Conservation (phyloP, 208 protist genomes). For the Angomonas ambiguus region DNA sequence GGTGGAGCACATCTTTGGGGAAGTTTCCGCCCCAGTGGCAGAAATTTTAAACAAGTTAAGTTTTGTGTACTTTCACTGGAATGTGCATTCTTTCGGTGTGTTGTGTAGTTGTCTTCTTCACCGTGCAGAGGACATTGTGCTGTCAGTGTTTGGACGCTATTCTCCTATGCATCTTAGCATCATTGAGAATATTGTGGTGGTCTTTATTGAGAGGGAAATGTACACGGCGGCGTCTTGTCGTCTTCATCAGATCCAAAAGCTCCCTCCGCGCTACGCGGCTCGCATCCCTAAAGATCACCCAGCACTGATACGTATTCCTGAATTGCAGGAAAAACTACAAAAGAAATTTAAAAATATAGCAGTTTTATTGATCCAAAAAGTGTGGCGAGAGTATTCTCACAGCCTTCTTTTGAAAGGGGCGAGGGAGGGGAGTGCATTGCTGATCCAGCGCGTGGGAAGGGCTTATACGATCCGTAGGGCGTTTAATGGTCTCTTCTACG, state of each 20-base stretch:
- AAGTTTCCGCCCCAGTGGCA: slow-evolving; percentile 24
- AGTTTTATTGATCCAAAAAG: slow-evolving; percentile 34
- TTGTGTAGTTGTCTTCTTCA: slow-evolving; percentile 50
- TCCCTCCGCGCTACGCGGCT: slow-evolving; percentile 33
- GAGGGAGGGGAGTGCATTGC: slow-evolving; percentile 32
- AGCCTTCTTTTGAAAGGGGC: slow-evolving; percentile 26
- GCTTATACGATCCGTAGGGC: slow-evolving; percentile 28
- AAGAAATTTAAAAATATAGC: slow-evolving; percentile 26
- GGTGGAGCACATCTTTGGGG: slow-evolving; percentile 32
- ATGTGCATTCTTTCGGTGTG: slow-evolving; percentile 35
- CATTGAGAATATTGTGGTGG: slow-evolving; percentile 39
- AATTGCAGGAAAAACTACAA: slow-evolving; percentile 27
- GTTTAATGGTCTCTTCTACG: neutral
- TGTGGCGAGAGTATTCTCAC: slow-evolving; percentile 39
- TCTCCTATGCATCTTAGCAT: slow-evolving; percentile 45
- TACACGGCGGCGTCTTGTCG: slow-evolving; percentile 39
- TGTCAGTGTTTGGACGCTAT: slow-evolving; percentile 25
- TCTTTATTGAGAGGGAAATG: slow-evolving; percentile 42
- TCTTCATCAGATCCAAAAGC: slow-evolving; percentile 24
- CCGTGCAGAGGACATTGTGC: slow-evolving; percentile 40
- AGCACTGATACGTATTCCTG: slow-evolving; percentile 26
- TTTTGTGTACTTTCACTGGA: slow-evolving; percentile 53
- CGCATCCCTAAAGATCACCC: slow-evolving; percentile 47
- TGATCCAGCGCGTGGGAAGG: slow-evolving; percentile 46
- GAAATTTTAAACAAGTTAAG: slow-evolving; percentile 50